phyloP scores from a whole-genome alignment of 805 yeast genomes.

The Candida mattraensis region DNA sequence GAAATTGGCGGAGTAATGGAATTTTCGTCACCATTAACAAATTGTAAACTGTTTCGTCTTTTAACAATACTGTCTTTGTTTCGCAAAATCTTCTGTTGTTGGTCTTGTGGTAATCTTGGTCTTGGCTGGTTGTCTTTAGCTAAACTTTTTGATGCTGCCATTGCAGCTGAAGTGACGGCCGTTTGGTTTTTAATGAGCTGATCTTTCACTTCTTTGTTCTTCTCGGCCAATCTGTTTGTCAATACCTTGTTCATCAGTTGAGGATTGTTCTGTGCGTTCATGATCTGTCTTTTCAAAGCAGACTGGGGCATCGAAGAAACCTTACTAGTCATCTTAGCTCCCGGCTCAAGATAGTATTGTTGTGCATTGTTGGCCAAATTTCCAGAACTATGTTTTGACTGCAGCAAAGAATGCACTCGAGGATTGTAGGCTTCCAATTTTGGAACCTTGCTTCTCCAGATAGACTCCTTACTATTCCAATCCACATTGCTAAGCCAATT shows the following conservation, averaged over 20 bases:
- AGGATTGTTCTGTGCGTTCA: constrained; percentile 33
- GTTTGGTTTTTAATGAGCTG: constrained; percentile 19
- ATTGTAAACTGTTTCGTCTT: constrained; percentile 28
- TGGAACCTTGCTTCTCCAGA: constrained; percentile 74
- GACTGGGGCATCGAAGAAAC: constrained; percentile 30
- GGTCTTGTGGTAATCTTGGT: constrained; percentile 6
- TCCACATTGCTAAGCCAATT: constrained; percentile 68
- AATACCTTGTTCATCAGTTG: constrained; percentile 36
- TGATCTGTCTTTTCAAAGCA: constrained; percentile 31
- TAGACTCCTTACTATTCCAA: constrained; percentile 61
- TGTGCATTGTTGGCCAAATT: constrained; percentile 9
- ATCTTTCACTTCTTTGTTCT: constrained; percentile 29
- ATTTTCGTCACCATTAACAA: constrained; percentile 23
- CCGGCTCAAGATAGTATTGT: constrained; percentile 25
- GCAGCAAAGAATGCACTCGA: constrained; percentile 26
- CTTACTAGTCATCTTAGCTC: constrained; percentile 28
- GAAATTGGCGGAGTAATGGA: constrained; percentile 27
- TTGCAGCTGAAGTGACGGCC: constrained; percentile 18
- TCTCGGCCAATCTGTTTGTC: constrained; percentile 32
- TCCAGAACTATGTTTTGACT: constrained; percentile 28
- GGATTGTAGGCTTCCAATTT: constrained; percentile 65
- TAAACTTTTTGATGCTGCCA: constrained; percentile 23
- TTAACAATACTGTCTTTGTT: constrained; percentile 35
- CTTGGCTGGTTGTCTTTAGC: not conserved
- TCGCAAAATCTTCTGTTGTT: constrained; percentile 11